A percentile compares a stretch with the other conserved stretches of the same genome.
phyloP scores from a whole-genome alignment of 306 rosid genomes.

The Rosa multiflora region DNA sequence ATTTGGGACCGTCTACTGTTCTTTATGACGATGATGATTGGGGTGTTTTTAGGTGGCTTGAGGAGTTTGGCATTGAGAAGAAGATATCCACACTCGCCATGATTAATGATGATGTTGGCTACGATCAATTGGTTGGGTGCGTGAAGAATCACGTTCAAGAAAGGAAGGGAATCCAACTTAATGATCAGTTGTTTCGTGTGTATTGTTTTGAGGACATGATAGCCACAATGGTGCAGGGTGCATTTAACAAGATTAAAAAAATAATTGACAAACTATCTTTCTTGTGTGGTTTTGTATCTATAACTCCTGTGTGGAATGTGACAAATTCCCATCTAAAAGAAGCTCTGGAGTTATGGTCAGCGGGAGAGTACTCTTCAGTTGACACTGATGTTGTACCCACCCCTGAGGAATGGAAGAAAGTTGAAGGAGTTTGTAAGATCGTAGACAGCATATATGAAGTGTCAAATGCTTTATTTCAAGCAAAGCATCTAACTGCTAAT shows the following conservation, averaged over 20 bases:
- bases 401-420: conserved; percentile 12
- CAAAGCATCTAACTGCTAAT: conserved; percentile 4
- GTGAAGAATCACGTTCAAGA: conserved; percentile 3
- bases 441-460: conserved; percentile 14
- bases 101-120: background rate
- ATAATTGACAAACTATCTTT: background rate
- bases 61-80: conserved; percentile 4
- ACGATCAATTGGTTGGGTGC: background rate
- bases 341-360: conserved; percentile 5
- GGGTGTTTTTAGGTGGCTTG: conserved; percentile 1
- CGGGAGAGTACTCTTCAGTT: conserved; percentile 17
- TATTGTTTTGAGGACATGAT: background rate
- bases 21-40: background rate
- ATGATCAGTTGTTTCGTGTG: background rate
- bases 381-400: background rate
- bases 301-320: conserved; percentile 1
- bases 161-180: background rate
- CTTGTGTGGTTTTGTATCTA: background rate
- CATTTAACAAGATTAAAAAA: background rate
- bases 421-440: conserved; percentile 8
- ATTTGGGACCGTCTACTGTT: background rate
- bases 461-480: conserved; percentile 11
- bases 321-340: background rate
- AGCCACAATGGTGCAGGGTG: background rate
- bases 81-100: conserved; percentile 10